A percentile compares a stretch with the other conserved stretches of the same genome.
Conservation (phyloP, 768 basidiomycete genomes). For the Crassisporium funariophilum region DNA sequence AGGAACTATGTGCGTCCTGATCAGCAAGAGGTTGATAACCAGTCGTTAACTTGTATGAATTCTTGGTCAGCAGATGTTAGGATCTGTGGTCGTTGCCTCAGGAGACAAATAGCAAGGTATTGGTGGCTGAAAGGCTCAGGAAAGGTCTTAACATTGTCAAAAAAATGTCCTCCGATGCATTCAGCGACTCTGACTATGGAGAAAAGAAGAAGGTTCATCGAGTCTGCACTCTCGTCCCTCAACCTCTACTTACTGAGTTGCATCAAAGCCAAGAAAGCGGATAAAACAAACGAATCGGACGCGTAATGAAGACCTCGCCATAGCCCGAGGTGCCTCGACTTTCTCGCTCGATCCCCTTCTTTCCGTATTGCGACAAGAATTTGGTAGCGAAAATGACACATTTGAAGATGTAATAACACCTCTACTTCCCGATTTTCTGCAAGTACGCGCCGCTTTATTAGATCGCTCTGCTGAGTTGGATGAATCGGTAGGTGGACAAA, state of each 20-base stretch:
- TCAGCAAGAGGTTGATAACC: no score
- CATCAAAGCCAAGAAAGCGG: conserved; percentile 6
- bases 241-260: no score
- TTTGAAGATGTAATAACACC: conserved; percentile 35
- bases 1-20: no score
- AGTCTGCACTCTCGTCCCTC: no score
- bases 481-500: conserved; percentile 27
- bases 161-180: no score
- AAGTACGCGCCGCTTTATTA: conserved; percentile 24
- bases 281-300: conserved; percentile 5
- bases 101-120: no score
- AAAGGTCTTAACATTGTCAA: no score
- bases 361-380: conserved; percentile 6
- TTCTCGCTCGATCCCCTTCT: conserved; percentile 12
- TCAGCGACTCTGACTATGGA: no score
- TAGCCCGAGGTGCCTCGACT: background rate
- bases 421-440: conserved; percentile 29
- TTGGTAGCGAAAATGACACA: conserved; percentile 15
- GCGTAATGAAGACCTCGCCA: background rate
- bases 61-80: no score
- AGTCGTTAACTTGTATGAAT: no score
- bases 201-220: background rate
- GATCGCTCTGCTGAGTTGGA: conserved; percentile 22
- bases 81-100: no score
- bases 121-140: no score